Evolutionary conservation across 371 early-diverging fungal genomes (phyloP).

Genomic region (Actinomortierella ambigua): DNA sequence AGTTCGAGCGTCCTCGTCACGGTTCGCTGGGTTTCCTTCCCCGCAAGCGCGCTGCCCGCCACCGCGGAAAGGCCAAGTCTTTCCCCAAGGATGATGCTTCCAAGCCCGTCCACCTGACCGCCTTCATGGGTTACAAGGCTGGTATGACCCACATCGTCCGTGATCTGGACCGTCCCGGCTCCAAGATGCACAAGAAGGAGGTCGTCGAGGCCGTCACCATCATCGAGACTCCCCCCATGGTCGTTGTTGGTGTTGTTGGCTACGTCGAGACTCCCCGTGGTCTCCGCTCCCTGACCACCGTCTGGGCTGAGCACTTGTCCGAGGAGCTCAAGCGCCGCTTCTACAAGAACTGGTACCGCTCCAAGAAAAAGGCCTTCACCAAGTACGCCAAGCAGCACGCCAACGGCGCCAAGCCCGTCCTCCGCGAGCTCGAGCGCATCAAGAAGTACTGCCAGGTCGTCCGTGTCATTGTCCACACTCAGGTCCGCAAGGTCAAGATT

Average conservation of each 20-base stretch:
- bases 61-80: conserved; percentile 97
- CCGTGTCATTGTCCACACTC: conserved; percentile 99
- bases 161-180: conserved; percentile 97
- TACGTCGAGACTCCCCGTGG: conserved; percentile 99
- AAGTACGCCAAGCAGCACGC: conserved; percentile 98
- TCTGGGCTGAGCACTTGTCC: conserved; percentile 99
- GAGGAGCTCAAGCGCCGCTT: conserved; percentile 99
- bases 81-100: conserved; percentile 98
- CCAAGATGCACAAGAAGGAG: conserved; percentile 99
- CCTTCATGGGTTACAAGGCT: conserved; percentile 99
- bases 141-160: conserved; percentile 99
- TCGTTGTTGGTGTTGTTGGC: conserved; percentile 99
- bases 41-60: conserved; percentile 95
- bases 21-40: conserved; percentile 99
- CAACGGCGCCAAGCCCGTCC: conserved; percentile 88
- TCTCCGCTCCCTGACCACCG: conserved; percentile 96
- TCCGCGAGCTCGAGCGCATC: conserved; percentile 95
- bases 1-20: conserved; percentile 95
- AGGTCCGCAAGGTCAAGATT: conserved; percentile 92
- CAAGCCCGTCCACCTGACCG: conserved; percentile 98
- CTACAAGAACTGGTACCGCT: conserved; percentile 99
- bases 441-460: conserved; percentile 99
- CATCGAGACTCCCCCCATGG: conserved; percentile 98
- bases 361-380: conserved; percentile 99
- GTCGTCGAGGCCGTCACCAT: conserved; percentile 99